phyloP scores from a whole-genome alignment of 331 rosid genomes.

The Pyrus hybrid region DNA sequence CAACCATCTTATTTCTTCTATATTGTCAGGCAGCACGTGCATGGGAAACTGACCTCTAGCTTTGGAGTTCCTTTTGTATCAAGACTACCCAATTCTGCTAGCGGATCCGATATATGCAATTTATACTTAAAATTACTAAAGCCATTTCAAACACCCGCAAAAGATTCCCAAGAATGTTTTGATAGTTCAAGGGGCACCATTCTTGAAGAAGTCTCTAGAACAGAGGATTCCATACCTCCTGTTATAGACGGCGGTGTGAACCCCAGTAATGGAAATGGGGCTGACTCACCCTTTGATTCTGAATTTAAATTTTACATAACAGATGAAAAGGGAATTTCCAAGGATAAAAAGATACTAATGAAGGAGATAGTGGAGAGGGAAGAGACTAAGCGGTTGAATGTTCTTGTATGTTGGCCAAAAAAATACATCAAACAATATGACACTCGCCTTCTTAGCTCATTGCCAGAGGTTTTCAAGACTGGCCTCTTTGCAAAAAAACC shows the following conservation, averaged over 20 bases:
- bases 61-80: conserved; percentile 89
- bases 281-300: conserved; percentile 28
- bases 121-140: conserved; percentile 51
- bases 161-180: conserved; percentile 30
- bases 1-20: conserved; percentile 20
- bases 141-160: conserved; percentile 47
- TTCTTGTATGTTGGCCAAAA: conserved; percentile 85
- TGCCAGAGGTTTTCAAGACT: conserved; percentile 88
- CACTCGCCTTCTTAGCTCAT: conserved; percentile 40
- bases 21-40: conserved; percentile 58
- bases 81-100: conserved; percentile 37
- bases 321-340: conserved; percentile 65
- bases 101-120: conserved; percentile 62
- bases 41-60: conserved; percentile 52
- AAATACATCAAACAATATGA: conserved; percentile 48
- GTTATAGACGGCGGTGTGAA: conserved; percentile 24
- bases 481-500: conserved; percentile 62
- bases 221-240: conserved; percentile 26
- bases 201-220: conserved; percentile 36
- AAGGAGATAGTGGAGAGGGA: conserved; percentile 40
- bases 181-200: conserved; percentile 17
- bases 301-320: conserved; percentile 61
- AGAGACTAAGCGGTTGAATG: conserved; percentile 35
- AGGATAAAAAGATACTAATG: conserved; percentile 51
- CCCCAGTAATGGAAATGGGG: conserved; percentile 22